A percentile compares a stretch with the other conserved stretches of the same genome.
These are phyloP conservation scores for Saccharomycopsis guyanensis DNA, from an alignment of 805 yeast genomes.

Conservation along the genomic window DNA sequence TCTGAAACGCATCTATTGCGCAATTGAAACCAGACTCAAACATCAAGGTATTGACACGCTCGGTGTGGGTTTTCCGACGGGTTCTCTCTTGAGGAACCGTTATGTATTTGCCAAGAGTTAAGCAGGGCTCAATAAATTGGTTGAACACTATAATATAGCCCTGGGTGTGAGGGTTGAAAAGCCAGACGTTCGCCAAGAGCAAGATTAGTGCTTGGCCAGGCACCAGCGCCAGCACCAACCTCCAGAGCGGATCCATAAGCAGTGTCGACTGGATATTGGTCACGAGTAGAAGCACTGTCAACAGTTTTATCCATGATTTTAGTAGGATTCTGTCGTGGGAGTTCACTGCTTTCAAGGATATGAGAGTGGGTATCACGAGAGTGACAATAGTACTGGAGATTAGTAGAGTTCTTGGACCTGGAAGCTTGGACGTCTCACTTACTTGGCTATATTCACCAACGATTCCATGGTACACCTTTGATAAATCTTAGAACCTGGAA, in stretches of 20 bases:
- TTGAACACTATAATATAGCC: slow-evolving; percentile 18
- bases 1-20: not conserved
- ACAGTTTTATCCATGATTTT: slow-evolving; percentile 18
- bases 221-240: too few species aligned
- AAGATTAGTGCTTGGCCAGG: not conserved
- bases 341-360: slow-evolving; percentile 12
- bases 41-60: not conserved
- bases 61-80: not conserved
- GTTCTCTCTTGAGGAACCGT: not conserved
- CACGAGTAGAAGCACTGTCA: too few species aligned
- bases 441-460: too few species aligned
- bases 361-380: slow-evolving; percentile 8
- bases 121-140: slow-evolving; percentile 17
- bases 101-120: not conserved
- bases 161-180: slow-evolving; percentile 15
- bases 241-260: too few species aligned
- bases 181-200: slow-evolving; percentile 13
- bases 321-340: slow-evolving; percentile 14
- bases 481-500: too few species aligned
- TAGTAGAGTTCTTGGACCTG: too few species aligned
- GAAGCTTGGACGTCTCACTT: too few species aligned
- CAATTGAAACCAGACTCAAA: not conserved
- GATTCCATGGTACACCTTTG: too few species aligned
- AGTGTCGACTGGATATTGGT: too few species aligned
- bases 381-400: not conserved